A percentile compares a stretch with the other conserved stretches of the same genome.
Conservation (phyloP, 495 filamentous ascomycete genomes). For the Jackrogersella minutella region DNA sequence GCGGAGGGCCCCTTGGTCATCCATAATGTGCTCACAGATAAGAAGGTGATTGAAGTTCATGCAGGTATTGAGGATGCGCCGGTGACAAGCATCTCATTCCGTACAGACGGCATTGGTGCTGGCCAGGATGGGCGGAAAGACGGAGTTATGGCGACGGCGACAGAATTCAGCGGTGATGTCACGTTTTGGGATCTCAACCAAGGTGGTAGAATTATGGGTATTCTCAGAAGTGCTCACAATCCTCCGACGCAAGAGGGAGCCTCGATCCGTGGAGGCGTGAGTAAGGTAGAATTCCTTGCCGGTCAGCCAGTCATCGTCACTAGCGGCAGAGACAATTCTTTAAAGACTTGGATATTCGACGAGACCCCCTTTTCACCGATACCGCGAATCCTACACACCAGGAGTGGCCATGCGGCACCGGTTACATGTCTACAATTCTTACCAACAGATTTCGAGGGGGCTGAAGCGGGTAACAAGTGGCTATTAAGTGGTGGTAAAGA, state of each 20-base stretch:
- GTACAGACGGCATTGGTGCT: constrained; percentile 88
- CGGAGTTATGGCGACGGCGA: constrained; percentile 87
- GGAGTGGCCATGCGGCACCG: constrained; percentile 86
- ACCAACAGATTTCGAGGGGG: constrained; percentile 83
- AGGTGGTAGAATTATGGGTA: constrained; percentile 80
- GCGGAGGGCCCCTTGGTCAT: constrained; percentile 78
- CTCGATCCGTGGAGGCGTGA: constrained; percentile 65
- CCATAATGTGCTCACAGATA: constrained; percentile 80
- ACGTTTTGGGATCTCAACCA: constrained; percentile 96
- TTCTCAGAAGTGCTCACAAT: constrained; percentile 85
- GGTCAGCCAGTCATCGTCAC: constrained; percentile 91
- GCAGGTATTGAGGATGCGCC: constrained; percentile 62
- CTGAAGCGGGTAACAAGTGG: constrained; percentile 93
- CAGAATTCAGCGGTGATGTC: constrained; percentile 76
- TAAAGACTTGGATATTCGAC: constrained; percentile 96
- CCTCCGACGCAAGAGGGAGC: constrained; percentile 61
- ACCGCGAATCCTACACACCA: constrained; percentile 81
- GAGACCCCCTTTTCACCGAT: constrained; percentile 83
- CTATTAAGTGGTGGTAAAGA: constrained; percentile 87
- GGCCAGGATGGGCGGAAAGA: constrained; percentile 82
- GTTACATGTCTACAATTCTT: constrained; percentile 82
- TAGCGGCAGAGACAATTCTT: constrained; percentile 88
- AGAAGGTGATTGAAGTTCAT: constrained; percentile 70
- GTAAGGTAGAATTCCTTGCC: constrained; percentile 86
- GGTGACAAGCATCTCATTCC: constrained; percentile 86